Conservation (phyloP, 2,329 filamentous ascomycete genomes). For the Hirsutella thompsonii region DNA sequence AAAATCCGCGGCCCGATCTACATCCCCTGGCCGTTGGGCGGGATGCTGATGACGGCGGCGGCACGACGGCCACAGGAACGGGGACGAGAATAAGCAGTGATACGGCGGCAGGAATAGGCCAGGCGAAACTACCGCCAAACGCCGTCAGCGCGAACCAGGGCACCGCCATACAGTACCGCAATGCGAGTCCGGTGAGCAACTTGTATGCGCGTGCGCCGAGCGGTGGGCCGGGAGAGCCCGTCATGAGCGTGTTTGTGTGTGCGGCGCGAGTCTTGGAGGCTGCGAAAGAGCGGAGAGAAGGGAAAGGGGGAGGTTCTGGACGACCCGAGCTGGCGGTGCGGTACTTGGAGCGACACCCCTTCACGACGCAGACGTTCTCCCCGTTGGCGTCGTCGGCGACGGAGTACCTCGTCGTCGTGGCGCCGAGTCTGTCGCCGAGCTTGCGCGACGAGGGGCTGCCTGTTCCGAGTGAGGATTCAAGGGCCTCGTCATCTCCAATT, state of each 20-base stretch:
- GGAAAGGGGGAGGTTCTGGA: background rate
- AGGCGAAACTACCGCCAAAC: conserved; percentile 31
- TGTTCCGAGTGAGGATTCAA: too few species aligned
- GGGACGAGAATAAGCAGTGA: too few species aligned
- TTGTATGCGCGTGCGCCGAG: conserved; percentile 56
- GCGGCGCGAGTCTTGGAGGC: too few species aligned
- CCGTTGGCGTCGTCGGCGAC: conserved; percentile 47
- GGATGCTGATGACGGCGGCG: too few species aligned
- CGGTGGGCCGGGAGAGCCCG: conserved; percentile 31
- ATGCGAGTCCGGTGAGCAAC: conserved; percentile 62
- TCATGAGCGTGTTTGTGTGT: conserved; percentile 86
- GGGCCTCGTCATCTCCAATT: too few species aligned
- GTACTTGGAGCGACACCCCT: conserved; percentile 84
- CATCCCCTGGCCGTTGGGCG: conserved; percentile 32
- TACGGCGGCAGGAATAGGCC: too few species aligned
- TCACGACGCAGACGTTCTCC: conserved; percentile 85
- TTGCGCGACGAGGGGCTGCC: too few species aligned
- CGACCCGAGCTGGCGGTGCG: conserved; percentile 25
- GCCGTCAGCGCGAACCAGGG: conserved; percentile 68
- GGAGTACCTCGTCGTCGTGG: conserved; percentile 76
- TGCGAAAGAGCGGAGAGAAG: too few species aligned
- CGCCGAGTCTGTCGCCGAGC: conserved; percentile 56
- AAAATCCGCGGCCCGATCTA: conserved; percentile 52
- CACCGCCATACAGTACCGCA: conserved; percentile 73
- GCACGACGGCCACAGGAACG: too few species aligned